These are phyloP conservation scores for Zarea fungicola DNA, from an alignment of 2,329 filamentous ascomycete species.

Conservation along the genomic window DNA sequence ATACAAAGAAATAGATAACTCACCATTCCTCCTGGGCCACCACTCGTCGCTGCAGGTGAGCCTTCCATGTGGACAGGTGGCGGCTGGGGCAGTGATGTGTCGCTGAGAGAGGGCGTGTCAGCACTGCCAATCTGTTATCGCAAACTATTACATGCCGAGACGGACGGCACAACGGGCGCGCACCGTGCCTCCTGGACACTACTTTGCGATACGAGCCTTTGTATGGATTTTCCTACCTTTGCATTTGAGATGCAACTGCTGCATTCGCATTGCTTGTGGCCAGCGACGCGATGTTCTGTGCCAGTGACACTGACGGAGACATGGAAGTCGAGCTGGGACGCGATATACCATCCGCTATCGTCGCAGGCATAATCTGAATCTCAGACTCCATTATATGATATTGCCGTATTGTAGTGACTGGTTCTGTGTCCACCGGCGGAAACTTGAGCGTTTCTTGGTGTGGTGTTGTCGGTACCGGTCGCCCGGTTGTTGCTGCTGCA, in stretches of 20 bases:
- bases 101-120: conserved; percentile 8
- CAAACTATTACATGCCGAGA: conserved; percentile 13
- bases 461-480: no score
- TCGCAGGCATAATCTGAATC: conserved; percentile 32
- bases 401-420: no score
- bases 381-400: conserved; percentile 41
- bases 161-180: not conserved
- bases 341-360: conserved; percentile 43
- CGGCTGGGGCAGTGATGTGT: conserved; percentile 13
- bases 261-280: conserved; percentile 31
- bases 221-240: not conserved
- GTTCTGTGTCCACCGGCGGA: no score
- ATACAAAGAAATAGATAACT: conserved; percentile 21
- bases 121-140: conserved; percentile 12
- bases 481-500: no score
- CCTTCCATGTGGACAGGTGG: conserved; percentile 12
- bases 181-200: no score
- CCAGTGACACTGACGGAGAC: conserved; percentile 34
- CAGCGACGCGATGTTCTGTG: conserved; percentile 42
- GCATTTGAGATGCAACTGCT: no score
- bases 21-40: conserved; percentile 37
- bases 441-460: no score
- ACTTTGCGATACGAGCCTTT: no score
- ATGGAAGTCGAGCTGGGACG: conserved; percentile 46
- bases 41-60: conserved; percentile 37